These are phyloP conservation scores for Fusarium begoniae DNA, from an alignment of 2,329 filamentous ascomycete species.

Conservation along the genomic window DNA sequence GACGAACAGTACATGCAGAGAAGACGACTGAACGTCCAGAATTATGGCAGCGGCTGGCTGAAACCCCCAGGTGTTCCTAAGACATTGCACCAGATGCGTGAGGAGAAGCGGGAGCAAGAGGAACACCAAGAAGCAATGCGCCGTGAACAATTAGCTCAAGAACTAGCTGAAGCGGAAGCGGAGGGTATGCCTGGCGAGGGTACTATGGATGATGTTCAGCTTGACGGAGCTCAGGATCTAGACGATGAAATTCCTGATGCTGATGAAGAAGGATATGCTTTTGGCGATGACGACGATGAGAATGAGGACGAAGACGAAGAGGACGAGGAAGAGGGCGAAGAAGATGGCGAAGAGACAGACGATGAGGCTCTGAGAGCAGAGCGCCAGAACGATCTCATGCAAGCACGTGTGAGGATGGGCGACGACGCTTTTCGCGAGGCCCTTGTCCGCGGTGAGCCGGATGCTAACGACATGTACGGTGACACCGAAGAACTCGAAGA, in stretches of 20 bases:
- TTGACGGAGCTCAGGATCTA: conserved; percentile 67
- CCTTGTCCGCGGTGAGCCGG: conserved; percentile 60
- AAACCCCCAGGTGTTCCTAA: conserved; percentile 88
- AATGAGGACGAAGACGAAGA: conserved; percentile 57
- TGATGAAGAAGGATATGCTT: conserved; percentile 62
- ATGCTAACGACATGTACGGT: conserved; percentile 61
- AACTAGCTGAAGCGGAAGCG: conserved; percentile 75
- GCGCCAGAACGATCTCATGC: conserved; percentile 59
- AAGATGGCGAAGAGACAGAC: conserved; percentile 51
- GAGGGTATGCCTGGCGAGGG: conserved; percentile 52
- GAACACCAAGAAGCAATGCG: conserved; percentile 82
- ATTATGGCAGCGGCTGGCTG: conserved; percentile 91
- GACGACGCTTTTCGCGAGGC: conserved; percentile 72
- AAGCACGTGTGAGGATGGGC: conserved; percentile 61
- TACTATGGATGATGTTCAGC: conserved; percentile 65
- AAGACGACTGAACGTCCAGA: conserved; percentile 82
- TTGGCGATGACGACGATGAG: conserved; percentile 55
- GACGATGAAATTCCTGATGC: conserved; percentile 80
- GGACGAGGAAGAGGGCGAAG: conserved; percentile 52
- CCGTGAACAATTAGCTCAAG: conserved; percentile 75
- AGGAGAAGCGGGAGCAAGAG: conserved; percentile 88
- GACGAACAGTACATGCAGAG: conserved; percentile 82
- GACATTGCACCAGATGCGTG: conserved; percentile 87
- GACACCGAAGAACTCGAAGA: conserved; percentile 64
- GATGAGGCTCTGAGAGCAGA: conserved; percentile 54